phyloP scores from a whole-genome alignment of 2,329 filamentous ascomycete genomes.

The Amesomyces nigricolor region DNA sequence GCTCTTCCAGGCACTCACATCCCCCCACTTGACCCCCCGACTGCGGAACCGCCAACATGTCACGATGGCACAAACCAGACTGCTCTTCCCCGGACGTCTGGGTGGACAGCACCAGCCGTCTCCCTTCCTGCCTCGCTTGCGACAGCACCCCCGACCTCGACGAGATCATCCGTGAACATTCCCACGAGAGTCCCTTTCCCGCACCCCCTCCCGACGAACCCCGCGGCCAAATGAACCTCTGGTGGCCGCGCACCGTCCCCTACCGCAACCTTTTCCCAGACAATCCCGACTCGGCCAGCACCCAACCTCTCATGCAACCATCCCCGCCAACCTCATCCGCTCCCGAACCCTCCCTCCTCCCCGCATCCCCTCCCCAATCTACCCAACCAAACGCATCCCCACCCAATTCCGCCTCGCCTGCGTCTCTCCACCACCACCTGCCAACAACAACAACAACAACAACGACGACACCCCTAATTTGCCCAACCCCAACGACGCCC shows the following conservation, averaged over 20 bases:
- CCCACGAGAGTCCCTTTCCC: background rate
- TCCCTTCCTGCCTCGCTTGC: background rate
- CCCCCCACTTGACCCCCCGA: background rate
- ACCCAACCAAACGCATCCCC: background rate
- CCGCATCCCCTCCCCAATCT: background rate
- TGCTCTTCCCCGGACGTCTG: background rate
- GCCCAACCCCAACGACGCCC: background rate
- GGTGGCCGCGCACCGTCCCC: conserved; percentile 7
- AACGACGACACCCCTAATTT: no score
- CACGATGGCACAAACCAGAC: conserved; percentile 3
- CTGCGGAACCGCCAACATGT: background rate
- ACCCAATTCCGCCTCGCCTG: conserved; percentile 2
- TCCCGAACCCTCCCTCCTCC: background rate
- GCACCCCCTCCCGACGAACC: conserved; percentile 5
- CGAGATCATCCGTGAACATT: background rate
- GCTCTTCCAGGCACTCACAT: background rate
- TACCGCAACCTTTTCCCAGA: background rate
- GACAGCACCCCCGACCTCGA: background rate
- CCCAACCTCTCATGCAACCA: no score
- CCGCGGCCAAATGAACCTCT: conserved; percentile 4
- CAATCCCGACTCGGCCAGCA: no score
- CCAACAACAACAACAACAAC: no score
- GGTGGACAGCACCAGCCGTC: background rate
- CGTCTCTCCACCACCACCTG: background rate
- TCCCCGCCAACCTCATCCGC: background rate